Evolutionary conservation across 306 rosid genomes (phyloP).

Genomic region (Prunus kanzakura): DNA sequence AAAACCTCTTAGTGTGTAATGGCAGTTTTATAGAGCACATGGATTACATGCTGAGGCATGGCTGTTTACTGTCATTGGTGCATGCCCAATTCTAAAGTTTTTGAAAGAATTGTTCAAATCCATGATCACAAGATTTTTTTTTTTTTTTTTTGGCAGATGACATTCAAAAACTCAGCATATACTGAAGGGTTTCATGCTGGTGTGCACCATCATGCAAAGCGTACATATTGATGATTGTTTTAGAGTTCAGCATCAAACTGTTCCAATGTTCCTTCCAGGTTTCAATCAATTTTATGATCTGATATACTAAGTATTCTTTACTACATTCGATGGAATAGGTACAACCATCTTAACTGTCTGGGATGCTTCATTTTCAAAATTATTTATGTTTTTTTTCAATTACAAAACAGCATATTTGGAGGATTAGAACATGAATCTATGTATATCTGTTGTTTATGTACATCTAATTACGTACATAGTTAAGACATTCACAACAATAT

Average conservation of each 20-base stretch:
- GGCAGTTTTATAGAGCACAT: background rate
- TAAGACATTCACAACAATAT: background rate
- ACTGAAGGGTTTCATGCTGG: constrained; percentile 94
- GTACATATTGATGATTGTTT: constrained; percentile 4
- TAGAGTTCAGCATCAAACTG: background rate
- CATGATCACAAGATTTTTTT: background rate
- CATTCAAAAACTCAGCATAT: constrained; percentile 72
- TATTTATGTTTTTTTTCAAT: background rate
- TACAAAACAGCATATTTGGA: background rate
- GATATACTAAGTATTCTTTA: background rate
- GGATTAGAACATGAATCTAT: background rate
- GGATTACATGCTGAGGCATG: background rate
- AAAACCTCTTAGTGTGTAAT: background rate
- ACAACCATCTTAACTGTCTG: background rate
- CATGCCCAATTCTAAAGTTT: background rate
- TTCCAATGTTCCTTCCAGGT: background rate
- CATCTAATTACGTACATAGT: background rate
- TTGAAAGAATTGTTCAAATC: background rate
- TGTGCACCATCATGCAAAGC: constrained; percentile 40
- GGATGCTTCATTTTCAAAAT: background rate
- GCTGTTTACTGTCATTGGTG: background rate
- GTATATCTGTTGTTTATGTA: background rate
- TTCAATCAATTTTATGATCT: background rate
- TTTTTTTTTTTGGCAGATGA: constrained; percentile 51
- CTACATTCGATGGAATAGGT: background rate